Evolutionary conservation across 495 filamentous ascomycete species (phyloP).

Genomic region (Xanthoparmelia taractica): DNA sequence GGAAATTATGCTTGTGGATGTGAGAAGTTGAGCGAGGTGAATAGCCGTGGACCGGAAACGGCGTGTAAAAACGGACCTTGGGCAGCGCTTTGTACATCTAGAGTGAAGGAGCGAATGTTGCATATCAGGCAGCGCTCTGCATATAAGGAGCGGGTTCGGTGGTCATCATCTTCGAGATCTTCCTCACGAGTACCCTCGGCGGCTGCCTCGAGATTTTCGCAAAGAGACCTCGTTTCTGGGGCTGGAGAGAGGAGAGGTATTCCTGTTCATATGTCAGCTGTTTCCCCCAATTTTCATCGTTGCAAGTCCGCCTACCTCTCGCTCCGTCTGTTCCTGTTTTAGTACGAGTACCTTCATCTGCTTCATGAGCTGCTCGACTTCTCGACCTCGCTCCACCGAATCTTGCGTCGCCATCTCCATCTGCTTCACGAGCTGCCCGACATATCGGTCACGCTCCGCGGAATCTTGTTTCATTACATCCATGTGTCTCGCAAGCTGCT

Average conservation of each 20-base stretch:
- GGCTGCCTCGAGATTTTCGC: not conserved
- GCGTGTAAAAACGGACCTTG: not conserved
- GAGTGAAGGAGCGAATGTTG: not conserved
- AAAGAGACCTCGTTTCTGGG: not conserved
- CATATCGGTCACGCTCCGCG: not conserved
- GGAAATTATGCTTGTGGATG: conserved; percentile 88
- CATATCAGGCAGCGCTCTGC: not conserved
- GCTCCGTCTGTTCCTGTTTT: not conserved
- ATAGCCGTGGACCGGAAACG: not conserved
- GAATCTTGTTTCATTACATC: not conserved
- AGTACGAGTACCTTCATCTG: not conserved
- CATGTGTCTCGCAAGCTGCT: not conserved
- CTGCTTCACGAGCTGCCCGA: not conserved
- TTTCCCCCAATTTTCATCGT: not conserved
- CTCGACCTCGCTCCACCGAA: not conserved
- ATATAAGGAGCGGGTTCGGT: not conserved
- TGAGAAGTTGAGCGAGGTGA: conserved; percentile 34
- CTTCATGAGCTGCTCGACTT: not conserved
- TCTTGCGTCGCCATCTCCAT: not conserved
- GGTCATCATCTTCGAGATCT: not conserved
- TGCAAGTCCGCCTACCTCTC: not conserved
- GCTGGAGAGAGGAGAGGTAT: not conserved
- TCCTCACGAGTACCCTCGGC: not conserved
- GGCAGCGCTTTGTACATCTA: conserved; percentile 3
- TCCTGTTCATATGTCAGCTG: not conserved